A percentile compares a stretch with the other conserved stretches of the same genome.
These are phyloP conservation scores for Malus sylvestris DNA, from an alignment of 306 rosid species.

Conservation along the genomic window DNA sequence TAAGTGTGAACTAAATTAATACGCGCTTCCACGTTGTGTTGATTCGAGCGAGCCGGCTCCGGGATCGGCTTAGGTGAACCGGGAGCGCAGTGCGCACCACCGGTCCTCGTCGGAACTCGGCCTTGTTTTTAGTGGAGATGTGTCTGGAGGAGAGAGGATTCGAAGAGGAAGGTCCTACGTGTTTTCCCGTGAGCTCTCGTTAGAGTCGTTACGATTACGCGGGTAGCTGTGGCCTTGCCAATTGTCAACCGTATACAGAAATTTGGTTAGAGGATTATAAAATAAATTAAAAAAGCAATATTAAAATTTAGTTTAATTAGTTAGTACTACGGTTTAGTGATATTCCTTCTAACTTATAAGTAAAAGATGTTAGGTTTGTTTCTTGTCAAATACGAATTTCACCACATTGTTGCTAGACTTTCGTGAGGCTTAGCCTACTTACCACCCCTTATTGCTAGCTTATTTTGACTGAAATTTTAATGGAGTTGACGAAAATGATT, in stretches of 20 bases:
- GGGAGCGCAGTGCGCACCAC: too few relatives aligned
- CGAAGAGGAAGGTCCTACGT: background rate
- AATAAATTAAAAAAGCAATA: background rate
- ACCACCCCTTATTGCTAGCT: too few relatives aligned
- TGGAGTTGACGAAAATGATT: too few relatives aligned
- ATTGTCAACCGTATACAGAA: background rate
- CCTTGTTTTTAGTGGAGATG: background rate
- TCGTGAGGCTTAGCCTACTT: too few relatives aligned
- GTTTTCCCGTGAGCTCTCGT: background rate
- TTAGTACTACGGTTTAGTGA: too few relatives aligned
- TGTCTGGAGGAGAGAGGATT: background rate
- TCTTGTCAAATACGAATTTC: too few relatives aligned
- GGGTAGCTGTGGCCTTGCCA: background rate
- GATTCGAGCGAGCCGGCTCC: background rate
- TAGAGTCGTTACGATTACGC: background rate
- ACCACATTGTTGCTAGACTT: rapidly evolving
- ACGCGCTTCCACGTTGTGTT: conserved; percentile 20
- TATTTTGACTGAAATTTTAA: too few relatives aligned
- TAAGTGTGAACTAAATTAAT: background rate
- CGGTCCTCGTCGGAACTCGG: background rate
- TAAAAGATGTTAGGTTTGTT: too few relatives aligned
- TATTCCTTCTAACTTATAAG: too few relatives aligned
- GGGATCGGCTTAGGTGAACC: background rate
- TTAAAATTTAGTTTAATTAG: too few relatives aligned
- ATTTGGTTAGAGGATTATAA: background rate